Base-by-base conservation (phyloP, 768 basidiomycete species). In the Cubamyces lactineus region DNA sequence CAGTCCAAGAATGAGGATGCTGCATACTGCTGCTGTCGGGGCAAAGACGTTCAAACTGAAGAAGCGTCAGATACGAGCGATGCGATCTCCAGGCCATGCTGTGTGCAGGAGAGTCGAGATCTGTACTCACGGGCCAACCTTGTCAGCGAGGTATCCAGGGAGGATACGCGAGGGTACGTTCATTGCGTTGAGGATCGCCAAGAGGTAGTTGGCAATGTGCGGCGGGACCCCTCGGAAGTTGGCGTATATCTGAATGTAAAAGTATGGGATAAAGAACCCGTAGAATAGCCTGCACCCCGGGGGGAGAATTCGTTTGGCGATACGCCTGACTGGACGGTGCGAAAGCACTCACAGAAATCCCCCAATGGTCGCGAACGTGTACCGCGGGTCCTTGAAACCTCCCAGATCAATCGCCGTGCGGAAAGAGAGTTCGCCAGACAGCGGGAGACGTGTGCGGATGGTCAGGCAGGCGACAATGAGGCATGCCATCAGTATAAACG, bases 221-320 rank as follows among this genome's bases (percentile, higher is more conserved):
- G 64, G 53, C 19, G 66, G 40, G 12, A 73, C 69, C 12, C 69
- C 68, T 3, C 67, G 62, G 62, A 65, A 69, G 23, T 61, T 54
- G 13, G 70, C 73, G 53, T 71, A 76, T 16, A 69, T 58, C 61
- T 72, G 65, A 30, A 76, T 73, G 70, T 76, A 76, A 65, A 72
- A 76, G 57, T 71, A 74, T 9, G 75, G 75, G 39, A 73, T 73
- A 68, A 74, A 74, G n/a, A 73, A 57, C 11, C 68, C 70, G 59
- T 73, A 75, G 63, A 72, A 75, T 15, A 67, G 57, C 21, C 74
- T 73, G 30, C 5, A 53, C 1, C 5, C 6, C n/a, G n/a, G 28
- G 21, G 7, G 7, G 34, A 11, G 34, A 34, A 34, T 6, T 34
- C 11, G 9, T 7, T 34, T 34, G 6, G 34, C 34, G 34, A 11